These are phyloP conservation scores for Akanthomyces muscarius DNA, from an alignment of 2,329 filamentous ascomycete species.

Conservation along the genomic window DNA sequence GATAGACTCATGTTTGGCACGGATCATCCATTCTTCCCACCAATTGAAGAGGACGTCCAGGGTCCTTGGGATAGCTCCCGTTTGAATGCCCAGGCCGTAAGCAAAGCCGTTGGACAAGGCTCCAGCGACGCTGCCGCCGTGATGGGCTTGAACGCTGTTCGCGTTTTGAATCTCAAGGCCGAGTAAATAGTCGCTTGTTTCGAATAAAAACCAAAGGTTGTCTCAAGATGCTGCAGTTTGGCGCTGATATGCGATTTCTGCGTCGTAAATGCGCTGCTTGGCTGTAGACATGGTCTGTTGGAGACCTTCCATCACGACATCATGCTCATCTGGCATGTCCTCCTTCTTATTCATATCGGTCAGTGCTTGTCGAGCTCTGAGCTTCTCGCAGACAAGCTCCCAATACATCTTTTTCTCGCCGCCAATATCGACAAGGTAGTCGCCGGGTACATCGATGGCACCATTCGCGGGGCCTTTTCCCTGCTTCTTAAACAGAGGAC, in stretches of 20 bases:
- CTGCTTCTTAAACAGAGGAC: conserved; percentile 20
- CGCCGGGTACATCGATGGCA: conserved; percentile 33
- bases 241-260: conserved; percentile 34
- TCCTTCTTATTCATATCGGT: conserved; percentile 30
- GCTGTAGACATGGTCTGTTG: conserved; percentile 29
- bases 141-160: conserved; percentile 57
- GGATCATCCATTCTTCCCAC: conserved; percentile 83
- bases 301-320: conserved; percentile 24
- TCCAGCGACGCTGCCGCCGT: conserved; percentile 46
- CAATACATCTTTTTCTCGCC: conserved; percentile 34
- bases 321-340: conserved; percentile 21
- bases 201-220: conserved; percentile 9
- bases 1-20: conserved; percentile 78
- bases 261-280: conserved; percentile 34
- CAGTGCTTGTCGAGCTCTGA: conserved; percentile 36
- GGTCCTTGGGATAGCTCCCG: conserved; percentile 67
- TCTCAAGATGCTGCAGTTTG: conserved; percentile 23
- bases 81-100: conserved; percentile 49
- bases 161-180: conserved; percentile 40
- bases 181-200: conserved; percentile 13
- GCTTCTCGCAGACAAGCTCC: conserved; percentile 39
- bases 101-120: conserved; percentile 44
- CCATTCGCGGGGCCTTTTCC: conserved; percentile 31
- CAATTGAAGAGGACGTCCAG: conserved; percentile 57
- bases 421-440: conserved; percentile 30